phyloP scores from a whole-genome alignment of 805 yeast species.

The Myxozyma monticola region DNA sequence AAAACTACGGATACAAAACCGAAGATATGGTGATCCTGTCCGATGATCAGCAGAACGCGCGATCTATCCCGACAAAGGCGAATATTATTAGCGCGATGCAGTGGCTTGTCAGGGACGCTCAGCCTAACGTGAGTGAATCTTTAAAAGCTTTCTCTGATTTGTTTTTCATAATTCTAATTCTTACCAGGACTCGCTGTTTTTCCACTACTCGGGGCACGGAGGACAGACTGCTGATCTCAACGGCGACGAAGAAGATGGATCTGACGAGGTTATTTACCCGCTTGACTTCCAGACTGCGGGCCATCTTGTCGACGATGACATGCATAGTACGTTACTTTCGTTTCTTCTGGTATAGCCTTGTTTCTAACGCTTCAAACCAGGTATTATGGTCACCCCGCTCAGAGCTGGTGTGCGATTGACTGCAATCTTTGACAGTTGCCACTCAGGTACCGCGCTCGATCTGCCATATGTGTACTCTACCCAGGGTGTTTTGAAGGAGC shows the following conservation, averaged over 20 bases:
- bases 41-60: slow-evolving; percentile 44
- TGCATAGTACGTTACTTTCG: slow-evolving; percentile 50
- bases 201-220: slow-evolving; percentile 89
- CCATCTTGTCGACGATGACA: slow-evolving; percentile 67
- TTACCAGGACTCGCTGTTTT: slow-evolving; percentile 61
- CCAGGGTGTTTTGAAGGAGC: slow-evolving; percentile 80
- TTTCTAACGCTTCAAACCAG: not conserved
- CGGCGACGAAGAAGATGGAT: slow-evolving; percentile 76
- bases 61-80: slow-evolving; percentile 58
- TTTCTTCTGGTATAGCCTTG: not conserved
- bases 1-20: slow-evolving; percentile 22
- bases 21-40: slow-evolving; percentile 40
- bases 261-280: slow-evolving; percentile 72
- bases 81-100: slow-evolving; percentile 78
- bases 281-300: slow-evolving; percentile 69
- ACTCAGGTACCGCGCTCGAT: slow-evolving; percentile 80
- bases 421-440: slow-evolving; percentile 82
- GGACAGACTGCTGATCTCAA: slow-evolving; percentile 67
- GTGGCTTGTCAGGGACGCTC: slow-evolving; percentile 75
- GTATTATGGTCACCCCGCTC: slow-evolving; percentile 64
- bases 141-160: not conserved
- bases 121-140: slow-evolving; percentile 48
- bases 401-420: slow-evolving; percentile 75
- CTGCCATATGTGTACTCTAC: slow-evolving; percentile 79
- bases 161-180: not conserved